phyloP scores from a whole-genome alignment of 2,329 filamentous ascomycete genomes.

The Arthrobotrys iridis region DNA sequence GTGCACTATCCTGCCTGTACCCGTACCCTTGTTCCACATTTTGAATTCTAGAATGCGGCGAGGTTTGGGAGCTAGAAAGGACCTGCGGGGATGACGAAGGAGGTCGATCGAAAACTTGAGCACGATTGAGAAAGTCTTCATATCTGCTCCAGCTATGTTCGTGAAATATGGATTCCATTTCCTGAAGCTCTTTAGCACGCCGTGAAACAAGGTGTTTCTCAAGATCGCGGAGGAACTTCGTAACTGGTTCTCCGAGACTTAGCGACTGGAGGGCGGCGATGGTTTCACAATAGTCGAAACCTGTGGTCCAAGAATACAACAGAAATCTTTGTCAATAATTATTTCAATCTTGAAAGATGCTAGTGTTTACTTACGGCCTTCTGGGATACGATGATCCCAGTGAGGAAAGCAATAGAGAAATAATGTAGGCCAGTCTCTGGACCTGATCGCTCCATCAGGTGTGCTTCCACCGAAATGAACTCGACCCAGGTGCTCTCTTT shows the following conservation, averaged over 20 bases:
- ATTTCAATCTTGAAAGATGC: neutral
- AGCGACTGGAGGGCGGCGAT: constrained; percentile 23
- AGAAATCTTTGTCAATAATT: neutral
- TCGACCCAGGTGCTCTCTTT: constrained; percentile 42
- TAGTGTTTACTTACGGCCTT: constrained; percentile 19
- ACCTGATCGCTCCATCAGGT: constrained; percentile 28
- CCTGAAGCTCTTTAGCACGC: constrained; percentile 27
- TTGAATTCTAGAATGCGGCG: neutral
- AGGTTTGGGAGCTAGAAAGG: neutral
- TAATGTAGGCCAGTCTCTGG: constrained; percentile 42
- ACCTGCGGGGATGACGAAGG: constrained; percentile 7
- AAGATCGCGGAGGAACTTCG: constrained; percentile 50
- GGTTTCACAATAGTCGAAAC: constrained; percentile 35
- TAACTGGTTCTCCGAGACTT: constrained; percentile 45
- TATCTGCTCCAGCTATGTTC: constrained; percentile 38
- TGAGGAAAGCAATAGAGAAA: constrained; percentile 39
- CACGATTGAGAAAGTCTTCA: constrained; percentile 33
- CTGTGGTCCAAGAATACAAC: neutral
- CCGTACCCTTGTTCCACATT: neutral
- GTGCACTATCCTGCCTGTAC: neutral
- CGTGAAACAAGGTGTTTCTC: constrained; percentile 43
- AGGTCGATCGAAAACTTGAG: neutral
- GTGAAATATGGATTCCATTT: constrained; percentile 42
- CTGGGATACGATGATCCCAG: constrained; percentile 30
- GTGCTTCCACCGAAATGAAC: constrained; percentile 44